These are phyloP conservation scores for Amauroascus niger DNA, from an alignment of 2,329 filamentous ascomycete species.

Conservation along the genomic window DNA sequence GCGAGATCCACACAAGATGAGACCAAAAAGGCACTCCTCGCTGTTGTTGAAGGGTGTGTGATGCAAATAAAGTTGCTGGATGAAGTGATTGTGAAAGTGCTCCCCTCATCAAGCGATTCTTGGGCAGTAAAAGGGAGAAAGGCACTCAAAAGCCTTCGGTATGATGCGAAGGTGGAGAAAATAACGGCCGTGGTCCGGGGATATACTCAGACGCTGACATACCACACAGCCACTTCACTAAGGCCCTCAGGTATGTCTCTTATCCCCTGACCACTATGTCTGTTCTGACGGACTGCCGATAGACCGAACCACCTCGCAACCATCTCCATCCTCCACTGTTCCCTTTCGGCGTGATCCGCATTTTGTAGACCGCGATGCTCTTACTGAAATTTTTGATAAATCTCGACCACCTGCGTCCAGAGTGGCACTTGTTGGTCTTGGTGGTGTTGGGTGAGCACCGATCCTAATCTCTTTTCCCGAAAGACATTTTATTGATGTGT, in stretches of 20 bases:
- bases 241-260: background rate
- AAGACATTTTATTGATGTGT: no score
- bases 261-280: no score
- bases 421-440: constrained; percentile 30
- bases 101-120: background rate
- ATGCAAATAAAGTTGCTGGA: background rate
- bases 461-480: no score
- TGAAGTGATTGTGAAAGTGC: background rate
- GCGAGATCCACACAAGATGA: background rate
- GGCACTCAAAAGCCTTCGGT: background rate
- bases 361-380: constrained; percentile 3
- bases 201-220: constrained; percentile 2
- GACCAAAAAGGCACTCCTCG: background rate
- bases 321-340: constrained; percentile 21
- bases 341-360: constrained; percentile 20
- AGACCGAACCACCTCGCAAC: no score
- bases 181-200: background rate
- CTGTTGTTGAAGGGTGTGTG: background rate
- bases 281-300: no score
- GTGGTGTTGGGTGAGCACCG: constrained; percentile 27
- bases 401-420: constrained; percentile 7
- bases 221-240: background rate
- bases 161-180: background rate
- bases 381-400: background rate
- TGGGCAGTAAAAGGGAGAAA: background rate